phyloP scores from a whole-genome alignment of 768 basidiomycete genomes.

The Hygrocybe punicea region DNA sequence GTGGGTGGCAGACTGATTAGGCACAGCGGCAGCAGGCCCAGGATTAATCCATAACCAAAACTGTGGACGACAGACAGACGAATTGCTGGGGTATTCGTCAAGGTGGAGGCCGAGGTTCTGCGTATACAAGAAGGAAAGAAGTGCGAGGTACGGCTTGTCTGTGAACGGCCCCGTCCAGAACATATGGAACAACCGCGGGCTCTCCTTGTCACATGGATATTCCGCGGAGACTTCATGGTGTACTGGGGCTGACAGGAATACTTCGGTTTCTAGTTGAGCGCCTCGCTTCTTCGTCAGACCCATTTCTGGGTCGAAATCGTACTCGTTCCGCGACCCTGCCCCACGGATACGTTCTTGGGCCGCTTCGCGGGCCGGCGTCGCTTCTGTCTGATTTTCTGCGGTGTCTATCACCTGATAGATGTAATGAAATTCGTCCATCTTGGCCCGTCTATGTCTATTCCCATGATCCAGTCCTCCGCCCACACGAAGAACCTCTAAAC shows the following conservation, averaged over 20 bases:
- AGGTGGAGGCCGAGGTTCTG: constrained; percentile 87
- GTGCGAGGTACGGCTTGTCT: constrained; percentile 95
- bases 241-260: constrained; percentile 47
- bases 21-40: constrained; percentile 87
- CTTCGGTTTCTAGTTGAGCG: constrained; percentile 61
- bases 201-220: constrained; percentile 72
- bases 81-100: constrained; percentile 45
- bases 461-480: constrained; percentile 87
- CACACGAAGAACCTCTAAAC: constrained; percentile 88
- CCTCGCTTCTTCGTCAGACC: constrained; percentile 58
- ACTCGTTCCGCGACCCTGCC: constrained; percentile 20
- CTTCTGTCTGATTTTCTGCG: constrained; percentile 22
- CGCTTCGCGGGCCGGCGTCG: constrained; percentile 22
- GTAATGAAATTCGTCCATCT: constrained; percentile 82
- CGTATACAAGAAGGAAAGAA: constrained; percentile 92
- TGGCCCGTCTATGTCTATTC: constrained; percentile 67
- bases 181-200: constrained; percentile 93
- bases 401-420: constrained; percentile 68
- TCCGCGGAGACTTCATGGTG: constrained; percentile 57
- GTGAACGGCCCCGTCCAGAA: constrained; percentile 99
- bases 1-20: constrained; percentile 72
- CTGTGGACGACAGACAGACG: constrained; percentile 73
- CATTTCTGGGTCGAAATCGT: constrained; percentile 44
- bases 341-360: constrained; percentile 36
- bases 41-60: constrained; percentile 99